Evolutionary conservation across 169 alveolate genomes (phyloP).

Genomic region (Plasmodium vinckei): DNA sequence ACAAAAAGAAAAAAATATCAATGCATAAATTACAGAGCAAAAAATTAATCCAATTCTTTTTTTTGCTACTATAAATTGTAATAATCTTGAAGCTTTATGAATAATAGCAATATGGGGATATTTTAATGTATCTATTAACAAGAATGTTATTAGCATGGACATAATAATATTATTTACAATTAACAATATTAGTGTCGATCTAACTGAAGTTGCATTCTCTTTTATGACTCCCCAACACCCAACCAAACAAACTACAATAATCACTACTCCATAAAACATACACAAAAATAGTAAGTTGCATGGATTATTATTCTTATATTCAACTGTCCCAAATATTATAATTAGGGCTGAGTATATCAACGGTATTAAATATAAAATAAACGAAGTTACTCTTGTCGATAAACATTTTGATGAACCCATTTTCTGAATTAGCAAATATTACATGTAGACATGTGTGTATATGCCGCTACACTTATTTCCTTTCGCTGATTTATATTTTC

Average conservation of each 20-base stretch:
- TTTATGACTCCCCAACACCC: constrained; percentile 63
- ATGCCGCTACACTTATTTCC: not conserved
- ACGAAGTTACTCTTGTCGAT: constrained; percentile 73
- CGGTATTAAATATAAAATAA: constrained; percentile 50
- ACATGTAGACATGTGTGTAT: constrained; percentile 1
- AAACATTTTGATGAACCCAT: constrained; percentile 59
- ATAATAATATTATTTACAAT: constrained; percentile 72
- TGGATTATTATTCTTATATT: constrained; percentile 33
- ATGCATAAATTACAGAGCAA: constrained; percentile 39
- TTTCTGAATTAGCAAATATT: constrained; percentile 22
- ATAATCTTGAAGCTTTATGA: constrained; percentile 60
- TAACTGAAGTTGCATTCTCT: constrained; percentile 55
- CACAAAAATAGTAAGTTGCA: constrained; percentile 31
- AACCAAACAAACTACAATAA: constrained; percentile 51
- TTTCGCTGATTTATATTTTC: too few relatives aligned
- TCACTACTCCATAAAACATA: constrained; percentile 47
- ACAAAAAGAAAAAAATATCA: constrained; percentile 73
- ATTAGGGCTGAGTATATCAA: constrained; percentile 52
- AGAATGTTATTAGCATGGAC: constrained; percentile 73
- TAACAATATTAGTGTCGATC: constrained; percentile 71
- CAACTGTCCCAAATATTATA: constrained; percentile 46
- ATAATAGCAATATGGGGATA: constrained; percentile 68
- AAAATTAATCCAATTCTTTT: constrained; percentile 48
- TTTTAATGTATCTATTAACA: constrained; percentile 53
- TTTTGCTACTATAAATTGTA: constrained; percentile 56